phyloP scores from a whole-genome alignment of 2,329 filamentous ascomycete genomes.

The Mollisiaceae sp. region DNA sequence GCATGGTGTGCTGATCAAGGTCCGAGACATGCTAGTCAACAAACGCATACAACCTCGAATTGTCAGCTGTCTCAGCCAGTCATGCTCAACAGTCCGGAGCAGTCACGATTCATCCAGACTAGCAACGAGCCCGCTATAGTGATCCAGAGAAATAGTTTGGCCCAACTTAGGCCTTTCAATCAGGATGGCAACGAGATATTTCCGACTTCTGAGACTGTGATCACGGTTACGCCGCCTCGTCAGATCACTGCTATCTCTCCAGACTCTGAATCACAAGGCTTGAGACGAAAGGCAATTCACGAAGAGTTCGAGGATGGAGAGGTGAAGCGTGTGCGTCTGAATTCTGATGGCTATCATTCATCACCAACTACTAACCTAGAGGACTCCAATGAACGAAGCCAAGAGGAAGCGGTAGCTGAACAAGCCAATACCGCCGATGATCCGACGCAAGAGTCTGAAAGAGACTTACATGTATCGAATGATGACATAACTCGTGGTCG shows the following conservation, averaged over 20 bases:
- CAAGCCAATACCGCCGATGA: not conserved
- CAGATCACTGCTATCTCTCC: constrained; percentile 23
- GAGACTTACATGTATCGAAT: not conserved
- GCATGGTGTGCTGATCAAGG: constrained; percentile 28
- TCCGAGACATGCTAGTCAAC: constrained; percentile 12
- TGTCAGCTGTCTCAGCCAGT: constrained; percentile 11
- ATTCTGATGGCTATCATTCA: constrained; percentile 13
- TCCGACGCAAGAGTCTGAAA: not conserved
- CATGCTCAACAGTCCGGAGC: constrained; percentile 3
- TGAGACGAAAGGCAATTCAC: constrained; percentile 32
- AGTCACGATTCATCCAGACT: not conserved
- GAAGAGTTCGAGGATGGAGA: constrained; percentile 20
- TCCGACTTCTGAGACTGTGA: not conserved
- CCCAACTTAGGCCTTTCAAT: constrained; percentile 21
- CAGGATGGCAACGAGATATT: constrained; percentile 17
- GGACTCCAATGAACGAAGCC: not conserved
- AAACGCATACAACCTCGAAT: constrained; percentile 26
- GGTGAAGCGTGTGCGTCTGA: constrained; percentile 31
- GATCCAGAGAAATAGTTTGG: constrained; percentile 14
- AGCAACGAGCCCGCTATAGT: not conserved
- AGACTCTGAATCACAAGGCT: constrained; percentile 27
- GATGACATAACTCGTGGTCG: not conserved
- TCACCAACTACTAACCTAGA: constrained; percentile 8
- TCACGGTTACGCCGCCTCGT: constrained; percentile 12
- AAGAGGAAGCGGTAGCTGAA: not conserved